phyloP scores from a whole-genome alignment of 78 protist species.

The Mastigamoeba balamuthi region DNA sequence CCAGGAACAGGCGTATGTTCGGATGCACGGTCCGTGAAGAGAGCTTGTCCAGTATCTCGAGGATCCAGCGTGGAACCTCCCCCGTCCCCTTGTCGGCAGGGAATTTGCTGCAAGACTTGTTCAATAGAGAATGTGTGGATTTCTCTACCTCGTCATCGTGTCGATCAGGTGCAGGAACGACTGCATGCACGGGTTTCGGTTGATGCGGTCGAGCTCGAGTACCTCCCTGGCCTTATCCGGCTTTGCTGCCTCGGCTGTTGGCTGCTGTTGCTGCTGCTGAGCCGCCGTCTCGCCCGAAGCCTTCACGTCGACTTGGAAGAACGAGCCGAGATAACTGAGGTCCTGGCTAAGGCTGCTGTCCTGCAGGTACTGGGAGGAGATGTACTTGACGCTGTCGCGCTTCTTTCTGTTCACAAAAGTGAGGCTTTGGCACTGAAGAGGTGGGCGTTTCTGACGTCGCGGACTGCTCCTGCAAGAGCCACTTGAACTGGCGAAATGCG shows the following conservation, averaged over 20 bases:
- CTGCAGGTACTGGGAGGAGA: slow-evolving; percentile 2
- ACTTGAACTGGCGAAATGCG: neutral
- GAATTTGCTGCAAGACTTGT: neutral
- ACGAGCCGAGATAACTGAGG: too few relatives aligned
- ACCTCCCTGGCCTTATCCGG: too few relatives aligned
- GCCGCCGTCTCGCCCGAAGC: too few relatives aligned
- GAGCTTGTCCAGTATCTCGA: slow-evolving; percentile 3
- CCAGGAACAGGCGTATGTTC: slow-evolving; percentile 31
- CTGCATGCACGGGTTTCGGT: slow-evolving; percentile 44
- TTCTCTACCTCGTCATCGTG: neutral
- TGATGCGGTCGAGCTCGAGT: slow-evolving; percentile 43
- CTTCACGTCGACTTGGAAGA: too few relatives aligned
- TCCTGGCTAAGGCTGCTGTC: slow-evolving; percentile 3
- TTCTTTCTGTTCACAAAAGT: neutral
- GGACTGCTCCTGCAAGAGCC: neutral
- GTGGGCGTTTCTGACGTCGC: neutral
- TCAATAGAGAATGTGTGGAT: slow-evolving; percentile 17
- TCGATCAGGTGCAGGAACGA: slow-evolving; percentile 41
- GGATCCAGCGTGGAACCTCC: slow-evolving; percentile 45
- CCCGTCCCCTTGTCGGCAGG: neutral
- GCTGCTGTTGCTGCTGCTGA: neutral
- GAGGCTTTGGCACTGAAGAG: neutral
- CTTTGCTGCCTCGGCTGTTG: too few relatives aligned
- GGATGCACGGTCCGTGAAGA: neutral
- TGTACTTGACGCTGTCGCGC: neutral